These are phyloP conservation scores for Alternaria alternata DNA, from an alignment of 2,329 filamentous ascomycete species.

Conservation along the genomic window DNA sequence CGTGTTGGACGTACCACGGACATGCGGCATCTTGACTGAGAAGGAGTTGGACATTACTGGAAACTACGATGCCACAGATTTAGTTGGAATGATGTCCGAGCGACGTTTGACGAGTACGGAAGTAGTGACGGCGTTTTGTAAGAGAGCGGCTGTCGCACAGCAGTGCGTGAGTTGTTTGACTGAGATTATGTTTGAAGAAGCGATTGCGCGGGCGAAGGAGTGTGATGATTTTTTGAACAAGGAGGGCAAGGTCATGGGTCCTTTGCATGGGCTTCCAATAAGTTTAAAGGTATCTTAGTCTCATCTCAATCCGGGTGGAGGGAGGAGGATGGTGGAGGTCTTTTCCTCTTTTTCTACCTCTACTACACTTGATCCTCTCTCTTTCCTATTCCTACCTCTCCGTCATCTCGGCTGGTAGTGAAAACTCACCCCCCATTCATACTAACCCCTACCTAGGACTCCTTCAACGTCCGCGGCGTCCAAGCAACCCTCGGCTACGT, in stretches of 20 bases:
- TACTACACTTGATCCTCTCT: no score
- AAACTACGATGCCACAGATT: conserved; percentile 43
- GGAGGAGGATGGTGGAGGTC: no score
- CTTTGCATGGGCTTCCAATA: conserved; percentile 63
- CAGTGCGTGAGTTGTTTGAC: conserved; percentile 62
- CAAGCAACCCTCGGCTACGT: conserved; percentile 69
- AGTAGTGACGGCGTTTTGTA: conserved; percentile 63
- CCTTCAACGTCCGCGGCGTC: conserved; percentile 66
- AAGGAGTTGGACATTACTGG: conserved; percentile 48
- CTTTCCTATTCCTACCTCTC: no score
- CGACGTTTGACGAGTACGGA: conserved; percentile 46
- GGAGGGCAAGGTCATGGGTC: conserved; percentile 56
- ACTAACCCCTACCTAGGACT: conserved; percentile 52
- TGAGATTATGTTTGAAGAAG: conserved; percentile 55
- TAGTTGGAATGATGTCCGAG: conserved; percentile 37
- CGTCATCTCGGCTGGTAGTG: no score
- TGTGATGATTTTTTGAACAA: conserved; percentile 50
- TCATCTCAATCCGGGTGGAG: neutral
- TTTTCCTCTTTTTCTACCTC: no score
- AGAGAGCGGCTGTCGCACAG: conserved; percentile 64
- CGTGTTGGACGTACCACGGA: conserved; percentile 42
- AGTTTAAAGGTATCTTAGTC: conserved; percentile 56
- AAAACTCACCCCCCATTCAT: no score
- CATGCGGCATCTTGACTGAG: conserved; percentile 41
- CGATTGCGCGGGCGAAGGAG: conserved; percentile 48